Percentiles rank a stretch among this genome's conserved stretches.
These are phyloP conservation scores for Tetracladium setigerum DNA, from an alignment of 495 filamentous ascomycete genomes.

Conservation along the genomic window DNA sequence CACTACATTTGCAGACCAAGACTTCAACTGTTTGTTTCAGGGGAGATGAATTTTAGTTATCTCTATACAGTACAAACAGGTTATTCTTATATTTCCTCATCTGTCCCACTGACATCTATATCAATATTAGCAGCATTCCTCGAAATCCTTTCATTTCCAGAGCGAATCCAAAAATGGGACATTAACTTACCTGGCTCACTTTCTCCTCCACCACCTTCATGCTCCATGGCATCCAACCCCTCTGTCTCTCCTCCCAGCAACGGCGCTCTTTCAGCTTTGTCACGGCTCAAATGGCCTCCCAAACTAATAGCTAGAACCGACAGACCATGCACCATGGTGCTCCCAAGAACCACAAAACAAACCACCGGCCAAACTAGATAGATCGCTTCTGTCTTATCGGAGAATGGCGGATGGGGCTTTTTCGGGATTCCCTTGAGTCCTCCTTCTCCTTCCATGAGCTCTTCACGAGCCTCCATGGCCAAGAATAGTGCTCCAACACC, in stretches of 20 bases:
- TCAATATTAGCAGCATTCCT: too few species aligned
- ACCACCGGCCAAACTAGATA: slow-evolving; percentile 41
- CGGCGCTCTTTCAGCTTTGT: slow-evolving; percentile 31
- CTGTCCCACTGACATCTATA: too few species aligned
- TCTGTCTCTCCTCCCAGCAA: slow-evolving; percentile 34
- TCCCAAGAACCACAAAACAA: slow-evolving; percentile 39
- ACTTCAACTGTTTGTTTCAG: too few species aligned
- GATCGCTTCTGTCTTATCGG: slow-evolving; percentile 24
- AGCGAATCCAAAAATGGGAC: too few species aligned
- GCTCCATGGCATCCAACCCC: slow-evolving; percentile 33
- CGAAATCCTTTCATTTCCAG: too few species aligned
- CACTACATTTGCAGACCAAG: too few species aligned
- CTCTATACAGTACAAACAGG: too few species aligned
- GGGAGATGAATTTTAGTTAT: too few species aligned
- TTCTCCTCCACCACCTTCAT: slow-evolving; percentile 31
- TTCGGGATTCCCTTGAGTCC: slow-evolving; percentile 26
- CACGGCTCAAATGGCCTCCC: slow-evolving; percentile 29
- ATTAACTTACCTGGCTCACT: slow-evolving; percentile 17
- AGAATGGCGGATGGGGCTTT: slow-evolving; percentile 15
- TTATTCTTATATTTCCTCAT: too few species aligned
- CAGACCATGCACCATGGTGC: slow-evolving; percentile 40
- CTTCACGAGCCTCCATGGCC: slow-evolving; percentile 39
- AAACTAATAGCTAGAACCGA: slow-evolving; percentile 35
- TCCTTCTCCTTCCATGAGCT: slow-evolving; percentile 34
- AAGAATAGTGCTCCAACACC: slow-evolving; percentile 44